These are phyloP conservation scores for Annona squamosa DNA, from an alignment of 164 flowering plant species.

Conservation along the genomic window DNA sequence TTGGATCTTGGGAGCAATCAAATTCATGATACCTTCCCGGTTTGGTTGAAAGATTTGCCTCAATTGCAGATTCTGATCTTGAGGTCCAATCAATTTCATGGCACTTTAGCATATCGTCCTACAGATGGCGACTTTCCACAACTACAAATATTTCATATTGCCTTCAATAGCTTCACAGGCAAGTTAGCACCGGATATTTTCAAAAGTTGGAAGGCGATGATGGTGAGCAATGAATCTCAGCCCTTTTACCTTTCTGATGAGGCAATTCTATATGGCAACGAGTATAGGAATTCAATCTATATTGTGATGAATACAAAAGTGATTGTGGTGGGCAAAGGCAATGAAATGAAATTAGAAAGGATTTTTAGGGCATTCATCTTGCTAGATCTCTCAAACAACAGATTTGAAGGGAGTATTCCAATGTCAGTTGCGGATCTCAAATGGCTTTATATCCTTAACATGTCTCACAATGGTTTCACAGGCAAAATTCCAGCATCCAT, in stretches of 20 bases:
- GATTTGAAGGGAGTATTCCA: neutral
- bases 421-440: neutral
- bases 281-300: no score
- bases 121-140: neutral
- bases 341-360: no score
- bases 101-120: neutral
- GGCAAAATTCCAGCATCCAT: neutral
- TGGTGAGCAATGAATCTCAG: neutral
- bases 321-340: neutral
- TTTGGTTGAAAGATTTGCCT: neutral
- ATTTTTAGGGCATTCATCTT: no score
- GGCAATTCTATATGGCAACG: no score
- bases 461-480: neutral
- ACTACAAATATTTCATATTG: neutral
- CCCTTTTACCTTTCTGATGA: neutral
- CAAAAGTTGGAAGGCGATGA: neutral
- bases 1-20: neutral
- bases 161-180: neutral
- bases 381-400: neutral
- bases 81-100: neutral
- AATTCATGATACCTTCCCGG: neutral
- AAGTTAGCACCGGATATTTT: neutral
- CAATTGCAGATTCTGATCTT: neutral
- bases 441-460: neutral
- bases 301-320: neutral